Conservation (phyloP, 805 yeast genomes). For the Metschnikowia picachoensis region DNA sequence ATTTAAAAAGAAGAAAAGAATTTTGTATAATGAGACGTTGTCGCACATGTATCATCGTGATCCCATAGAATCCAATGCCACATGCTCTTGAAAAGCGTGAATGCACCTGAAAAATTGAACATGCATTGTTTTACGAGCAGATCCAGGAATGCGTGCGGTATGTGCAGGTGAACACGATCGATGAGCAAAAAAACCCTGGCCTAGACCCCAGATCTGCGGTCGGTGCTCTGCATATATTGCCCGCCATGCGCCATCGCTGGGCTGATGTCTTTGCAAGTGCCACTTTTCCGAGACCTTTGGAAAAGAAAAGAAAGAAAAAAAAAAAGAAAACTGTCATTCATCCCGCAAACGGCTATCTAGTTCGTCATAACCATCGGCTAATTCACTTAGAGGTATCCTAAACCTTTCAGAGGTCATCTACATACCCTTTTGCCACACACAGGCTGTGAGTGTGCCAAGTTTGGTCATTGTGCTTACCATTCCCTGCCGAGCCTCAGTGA, state of each 20-base stretch:
- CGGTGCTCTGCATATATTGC: background rate
- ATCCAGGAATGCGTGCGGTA: background rate
- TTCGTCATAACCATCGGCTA: background rate
- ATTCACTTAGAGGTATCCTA: no score
- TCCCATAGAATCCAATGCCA: background rate
- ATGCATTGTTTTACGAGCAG: conserved; percentile 5
- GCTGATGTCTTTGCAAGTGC: conserved; percentile 8
- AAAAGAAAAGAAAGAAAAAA: conserved; percentile 2
- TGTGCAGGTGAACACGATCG: background rate
- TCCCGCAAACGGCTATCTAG: background rate
- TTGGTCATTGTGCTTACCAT: background rate
- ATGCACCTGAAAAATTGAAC: background rate
- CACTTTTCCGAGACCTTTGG: conserved; percentile 6
- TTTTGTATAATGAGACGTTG: no score
- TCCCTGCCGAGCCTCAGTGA: background rate
- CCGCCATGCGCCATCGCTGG: conserved; percentile 1
- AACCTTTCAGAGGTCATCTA: no score
- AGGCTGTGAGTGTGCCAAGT: conserved; percentile 3
- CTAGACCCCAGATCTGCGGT: conserved; percentile 5
- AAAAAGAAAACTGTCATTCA: background rate
- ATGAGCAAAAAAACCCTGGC: background rate
- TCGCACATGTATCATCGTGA: no score
- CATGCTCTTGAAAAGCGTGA: background rate
- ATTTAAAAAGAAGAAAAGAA: background rate
- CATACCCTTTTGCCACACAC: conserved; percentile 1